These are phyloP conservation scores for Cercospora janseana DNA, from an alignment of 2,329 filamentous ascomycete species.

Conservation along the genomic window DNA sequence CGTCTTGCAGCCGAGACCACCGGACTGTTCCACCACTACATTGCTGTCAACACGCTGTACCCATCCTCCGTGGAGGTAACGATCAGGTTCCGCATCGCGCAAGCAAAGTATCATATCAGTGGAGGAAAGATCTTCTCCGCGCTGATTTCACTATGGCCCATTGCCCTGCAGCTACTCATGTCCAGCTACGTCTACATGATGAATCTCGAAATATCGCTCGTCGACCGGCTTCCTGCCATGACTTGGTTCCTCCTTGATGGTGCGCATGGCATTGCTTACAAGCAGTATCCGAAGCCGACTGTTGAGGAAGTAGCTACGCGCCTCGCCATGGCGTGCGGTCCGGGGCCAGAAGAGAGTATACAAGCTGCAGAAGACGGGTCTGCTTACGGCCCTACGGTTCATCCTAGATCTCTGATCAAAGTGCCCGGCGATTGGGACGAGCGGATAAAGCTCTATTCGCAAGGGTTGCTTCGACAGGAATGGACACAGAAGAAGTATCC, in stretches of 20 bases:
- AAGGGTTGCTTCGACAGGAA: constrained; percentile 44
- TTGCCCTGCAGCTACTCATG: constrained; percentile 49
- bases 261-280: constrained; percentile 22
- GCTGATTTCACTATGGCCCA: constrained; percentile 29
- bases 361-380: constrained; percentile 34
- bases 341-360: constrained; percentile 47
- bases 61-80: constrained; percentile 18
- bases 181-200: constrained; percentile 48
- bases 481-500: constrained; percentile 42
- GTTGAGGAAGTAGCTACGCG: constrained; percentile 14
- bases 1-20: constrained; percentile 59
- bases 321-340: constrained; percentile 54
- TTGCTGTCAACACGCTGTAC: constrained; percentile 54
- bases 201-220: constrained; percentile 23
- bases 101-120: constrained; percentile 12
- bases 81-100: constrained; percentile 12
- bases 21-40: constrained; percentile 55
- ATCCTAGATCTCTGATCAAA: constrained; percentile 35
- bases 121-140: constrained; percentile 13
- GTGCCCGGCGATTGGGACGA: constrained; percentile 49
- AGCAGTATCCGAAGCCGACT: constrained; percentile 11
- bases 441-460: constrained; percentile 55
- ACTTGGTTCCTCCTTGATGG: constrained; percentile 48
- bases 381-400: constrained; percentile 45
- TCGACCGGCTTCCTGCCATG: constrained; percentile 38